Evolutionary conservation across 164 flowering plant genomes (phyloP), one percentile per base, ranked within the genome.

Genomic region (Chimonanthus praecox): DNA sequence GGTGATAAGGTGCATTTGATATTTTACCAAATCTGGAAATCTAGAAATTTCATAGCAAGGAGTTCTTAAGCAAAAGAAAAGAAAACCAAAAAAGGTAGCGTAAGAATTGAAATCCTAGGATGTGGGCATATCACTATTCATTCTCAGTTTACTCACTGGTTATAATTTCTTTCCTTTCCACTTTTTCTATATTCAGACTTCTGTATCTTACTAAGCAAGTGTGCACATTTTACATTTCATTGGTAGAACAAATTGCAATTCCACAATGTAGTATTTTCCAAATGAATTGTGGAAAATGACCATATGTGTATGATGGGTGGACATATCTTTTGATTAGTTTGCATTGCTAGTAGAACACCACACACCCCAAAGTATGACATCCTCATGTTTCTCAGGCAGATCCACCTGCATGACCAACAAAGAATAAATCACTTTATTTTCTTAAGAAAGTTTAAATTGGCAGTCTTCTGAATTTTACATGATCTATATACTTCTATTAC

Each of bases 401-500:
- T 49, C 51, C 33, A 9, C 9, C 9, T 49, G 9, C 9, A 9
- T 49, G 6, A 5, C 51, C 51, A 49, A 9, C 9, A 9, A 49
- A 49, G 9, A 5, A 49, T 9, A 6, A 16, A 54, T 10, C 5
- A 4, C 60, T 16, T 10, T 10, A 13, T 54, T 54, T 9, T 54
- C 60, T 54, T 54, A 51, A 10, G 5, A 2, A 54, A 11, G 60
- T 54, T 13, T 54, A 54, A 54, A 5, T 11, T 54, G 9, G 58
- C 13, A 51, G 58, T 9, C 73, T 47, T 21, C 47, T 69, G 10
- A 73, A 58, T 49, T 45, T 20, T 66, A 62, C 65, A 43, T 74
- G 65, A 72, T 76, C 20, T 67, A 68, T 71, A 47, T 71, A 63
- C 47, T 65, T 49, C 21, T 60, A 54, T 20, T 47, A 58, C 16